phyloP scores from a whole-genome alignment of 495 filamentous ascomycete species.

The Endocarpon pusillum region DNA sequence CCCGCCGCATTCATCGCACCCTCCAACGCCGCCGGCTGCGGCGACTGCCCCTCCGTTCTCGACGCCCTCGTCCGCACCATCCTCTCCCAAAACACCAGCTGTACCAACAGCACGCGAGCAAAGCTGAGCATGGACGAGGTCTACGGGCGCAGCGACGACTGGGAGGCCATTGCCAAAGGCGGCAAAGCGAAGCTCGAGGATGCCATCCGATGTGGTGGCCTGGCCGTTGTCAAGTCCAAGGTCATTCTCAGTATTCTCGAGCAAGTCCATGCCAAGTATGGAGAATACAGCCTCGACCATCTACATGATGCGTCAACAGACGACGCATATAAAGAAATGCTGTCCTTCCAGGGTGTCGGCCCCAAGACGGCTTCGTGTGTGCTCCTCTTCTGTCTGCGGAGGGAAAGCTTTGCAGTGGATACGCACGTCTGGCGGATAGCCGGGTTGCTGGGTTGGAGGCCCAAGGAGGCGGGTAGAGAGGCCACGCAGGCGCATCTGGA shows the following conservation, averaged over 20 bases:
- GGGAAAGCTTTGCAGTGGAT: slow-evolving; percentile 69
- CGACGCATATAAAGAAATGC: slow-evolving; percentile 55
- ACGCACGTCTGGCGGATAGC: slow-evolving; percentile 71
- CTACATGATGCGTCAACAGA: slow-evolving; percentile 48
- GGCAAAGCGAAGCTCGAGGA: slow-evolving; percentile 41
- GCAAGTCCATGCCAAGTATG: slow-evolving; percentile 55
- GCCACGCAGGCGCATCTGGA: slow-evolving; percentile 67
- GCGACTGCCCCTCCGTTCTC: slow-evolving; percentile 81
- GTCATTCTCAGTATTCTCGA: slow-evolving; percentile 71
- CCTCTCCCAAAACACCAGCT: slow-evolving; percentile 59
- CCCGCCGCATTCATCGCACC: slow-evolving; percentile 41
- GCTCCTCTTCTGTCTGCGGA: slow-evolving; percentile 59
- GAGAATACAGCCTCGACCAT: slow-evolving; percentile 57
- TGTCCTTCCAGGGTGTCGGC: slow-evolving; percentile 69
- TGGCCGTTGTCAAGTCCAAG: slow-evolving; percentile 52
- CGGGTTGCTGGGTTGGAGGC: slow-evolving; percentile 77
- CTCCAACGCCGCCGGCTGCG: slow-evolving; percentile 70
- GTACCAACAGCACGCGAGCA: slow-evolving; percentile 38
- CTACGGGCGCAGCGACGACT: slow-evolving; percentile 1
- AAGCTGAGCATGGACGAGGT: slow-evolving; percentile 1
- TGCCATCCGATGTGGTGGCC: slow-evolving; percentile 44
- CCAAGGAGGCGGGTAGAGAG: slow-evolving; percentile 26
- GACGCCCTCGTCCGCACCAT: slow-evolving; percentile 75
- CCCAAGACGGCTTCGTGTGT: slow-evolving; percentile 87
- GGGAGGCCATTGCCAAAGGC: slow-evolving; percentile 46